Evolutionary conservation across 257 asterid genomes (phyloP).

Genomic region (Petunia axillaris): DNA sequence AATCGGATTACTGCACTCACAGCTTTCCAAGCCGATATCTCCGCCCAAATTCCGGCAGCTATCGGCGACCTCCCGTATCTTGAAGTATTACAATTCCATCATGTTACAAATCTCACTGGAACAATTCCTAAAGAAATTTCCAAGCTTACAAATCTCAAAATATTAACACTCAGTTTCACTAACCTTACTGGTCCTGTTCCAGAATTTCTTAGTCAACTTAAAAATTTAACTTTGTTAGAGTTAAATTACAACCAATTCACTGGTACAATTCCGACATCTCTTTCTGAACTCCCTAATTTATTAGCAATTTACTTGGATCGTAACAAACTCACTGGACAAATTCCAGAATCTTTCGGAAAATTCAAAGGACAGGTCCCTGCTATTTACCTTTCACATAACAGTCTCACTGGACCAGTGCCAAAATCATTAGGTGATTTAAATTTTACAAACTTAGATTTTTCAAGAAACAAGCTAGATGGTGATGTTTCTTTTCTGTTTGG

Average conservation of each 20-base stretch:
- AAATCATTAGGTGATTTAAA: constrained; percentile 30
- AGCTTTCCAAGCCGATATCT: constrained; percentile 38
- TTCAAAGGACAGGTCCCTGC: constrained; percentile 28
- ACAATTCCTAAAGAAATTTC: constrained; percentile 46
- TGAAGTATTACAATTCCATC: constrained; percentile 30
- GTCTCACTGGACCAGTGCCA: constrained; percentile 47
- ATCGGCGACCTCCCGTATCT: constrained; percentile 53
- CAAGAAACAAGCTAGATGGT: constrained; percentile 49
- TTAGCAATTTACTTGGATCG: constrained; percentile 41
- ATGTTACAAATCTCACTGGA: constrained; percentile 50
- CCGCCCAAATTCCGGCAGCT: constrained; percentile 55
- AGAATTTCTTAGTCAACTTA: constrained; percentile 43
- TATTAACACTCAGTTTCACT: constrained; percentile 44
- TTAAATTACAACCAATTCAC: constrained; percentile 50
- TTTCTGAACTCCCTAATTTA: constrained; percentile 45
- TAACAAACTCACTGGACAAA: constrained; percentile 57
- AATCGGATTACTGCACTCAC: constrained; percentile 46
- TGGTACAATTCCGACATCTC: constrained; percentile 51
- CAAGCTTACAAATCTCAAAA: constrained; percentile 41
- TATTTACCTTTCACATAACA: constrained; percentile 47
- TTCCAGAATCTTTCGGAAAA: constrained; percentile 59
- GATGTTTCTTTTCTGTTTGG: constrained; percentile 58
- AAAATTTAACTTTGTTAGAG: constrained; percentile 43
- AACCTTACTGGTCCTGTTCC: constrained; percentile 59
- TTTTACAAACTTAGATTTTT: constrained; percentile 38